Conservation (phyloP, 192 early-diverging fungal genomes). For the Chytriomyces sp. region DNA sequence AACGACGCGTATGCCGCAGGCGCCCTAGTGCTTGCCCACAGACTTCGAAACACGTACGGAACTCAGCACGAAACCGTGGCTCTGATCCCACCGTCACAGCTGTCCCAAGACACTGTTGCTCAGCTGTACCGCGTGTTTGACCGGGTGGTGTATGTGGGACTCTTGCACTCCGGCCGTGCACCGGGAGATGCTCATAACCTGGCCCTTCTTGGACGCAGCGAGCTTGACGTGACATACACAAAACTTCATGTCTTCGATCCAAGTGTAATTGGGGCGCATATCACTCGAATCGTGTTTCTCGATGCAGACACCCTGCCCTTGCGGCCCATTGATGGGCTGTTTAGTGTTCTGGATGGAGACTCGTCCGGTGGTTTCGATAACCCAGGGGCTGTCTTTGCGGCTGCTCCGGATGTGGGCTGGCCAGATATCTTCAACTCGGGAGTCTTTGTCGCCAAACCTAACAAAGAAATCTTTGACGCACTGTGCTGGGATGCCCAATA, state of each 20-base stretch:
- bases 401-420: constrained; percentile 93
- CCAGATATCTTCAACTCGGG: constrained; percentile 98
- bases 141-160: constrained; percentile 70
- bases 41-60: constrained; percentile 64
- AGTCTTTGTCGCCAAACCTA: constrained; percentile 78
- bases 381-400: constrained; percentile 65
- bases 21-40: constrained; percentile 77
- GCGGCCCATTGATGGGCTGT: constrained; percentile 79
- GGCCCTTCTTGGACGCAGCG: constrained; percentile 78
- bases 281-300: constrained; percentile 72
- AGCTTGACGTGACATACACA: constrained; percentile 88
- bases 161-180: constrained; percentile 57
- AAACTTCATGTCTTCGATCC: constrained; percentile 89
- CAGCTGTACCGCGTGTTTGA: constrained; percentile 68
- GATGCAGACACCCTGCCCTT: constrained; percentile 88
- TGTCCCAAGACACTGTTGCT: constrained; percentile 56
- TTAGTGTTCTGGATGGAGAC: constrained; percentile 55
- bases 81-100: constrained; percentile 64
- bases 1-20: constrained; percentile 85
- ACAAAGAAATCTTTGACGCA: constrained; percentile 54
- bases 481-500: constrained; percentile 56
- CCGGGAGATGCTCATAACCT: constrained; percentile 56
- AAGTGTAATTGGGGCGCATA: constrained; percentile 35
- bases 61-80: constrained; percentile 70
- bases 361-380: not conserved